Evolutionary conservation across 495 filamentous ascomycete species (phyloP).

Genomic region (Hypoxylon intermedium): DNA sequence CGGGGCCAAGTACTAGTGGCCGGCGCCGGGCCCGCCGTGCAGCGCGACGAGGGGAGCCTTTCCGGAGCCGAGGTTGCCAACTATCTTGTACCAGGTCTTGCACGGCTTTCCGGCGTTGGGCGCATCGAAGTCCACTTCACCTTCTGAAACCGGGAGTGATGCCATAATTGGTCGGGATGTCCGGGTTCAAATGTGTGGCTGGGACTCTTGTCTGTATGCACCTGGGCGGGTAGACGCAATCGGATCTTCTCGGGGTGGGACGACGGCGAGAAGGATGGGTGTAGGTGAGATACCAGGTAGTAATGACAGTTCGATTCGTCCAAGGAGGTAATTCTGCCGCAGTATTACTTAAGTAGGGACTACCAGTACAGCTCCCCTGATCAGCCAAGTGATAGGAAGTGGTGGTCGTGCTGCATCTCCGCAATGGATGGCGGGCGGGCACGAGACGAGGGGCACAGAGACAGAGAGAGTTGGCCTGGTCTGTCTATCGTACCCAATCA

Average conservation of each 20-base stretch:
- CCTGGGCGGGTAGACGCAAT: neutral
- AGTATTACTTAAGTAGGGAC: neutral
- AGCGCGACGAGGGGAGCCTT: slow-evolving; percentile 29
- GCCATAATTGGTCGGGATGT: slow-evolving; percentile 13
- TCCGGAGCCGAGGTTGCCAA: slow-evolving; percentile 40
- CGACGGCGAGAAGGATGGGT: neutral
- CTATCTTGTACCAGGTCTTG: slow-evolving; percentile 56
- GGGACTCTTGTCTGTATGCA: neutral
- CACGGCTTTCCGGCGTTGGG: slow-evolving; percentile 48
- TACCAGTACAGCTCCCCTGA: too few relatives aligned
- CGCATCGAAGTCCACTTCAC: slow-evolving; percentile 45
- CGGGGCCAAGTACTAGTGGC: slow-evolving; percentile 49
- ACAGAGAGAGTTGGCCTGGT: neutral
- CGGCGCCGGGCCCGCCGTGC: slow-evolving; percentile 56
- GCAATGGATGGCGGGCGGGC: neutral
- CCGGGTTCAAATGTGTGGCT: neutral
- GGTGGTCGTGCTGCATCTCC: neutral
- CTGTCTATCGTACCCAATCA: neutral
- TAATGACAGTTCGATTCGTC: neutral
- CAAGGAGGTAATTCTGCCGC: neutral
- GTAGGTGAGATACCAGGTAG: neutral
- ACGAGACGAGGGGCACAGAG: slow-evolving; percentile 1
- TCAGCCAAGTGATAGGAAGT: neutral
- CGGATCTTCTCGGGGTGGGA: neutral
- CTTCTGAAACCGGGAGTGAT: slow-evolving; percentile 23